These are phyloP conservation scores for Xylaria grammica DNA, from an alignment of 495 filamentous ascomycete species.

Conservation along the genomic window DNA sequence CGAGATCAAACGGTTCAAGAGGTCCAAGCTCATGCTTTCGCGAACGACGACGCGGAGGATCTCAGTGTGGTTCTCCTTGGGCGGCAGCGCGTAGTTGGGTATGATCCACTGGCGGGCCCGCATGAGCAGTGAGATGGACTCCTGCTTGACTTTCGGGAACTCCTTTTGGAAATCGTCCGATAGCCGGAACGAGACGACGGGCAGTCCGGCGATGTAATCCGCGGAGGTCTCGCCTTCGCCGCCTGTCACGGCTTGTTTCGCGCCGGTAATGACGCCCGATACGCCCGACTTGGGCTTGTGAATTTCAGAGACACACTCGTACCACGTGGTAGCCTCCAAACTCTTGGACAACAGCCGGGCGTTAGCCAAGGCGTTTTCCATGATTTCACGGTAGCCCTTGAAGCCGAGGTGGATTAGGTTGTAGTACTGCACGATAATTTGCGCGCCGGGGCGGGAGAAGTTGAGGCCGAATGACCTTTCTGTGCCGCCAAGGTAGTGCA, in stretches of 20 bases:
- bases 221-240: slow-evolving; percentile 56
- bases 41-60: slow-evolving; percentile 73
- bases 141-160: slow-evolving; percentile 70
- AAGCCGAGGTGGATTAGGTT: slow-evolving; percentile 77
- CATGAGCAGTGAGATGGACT: slow-evolving; percentile 66
- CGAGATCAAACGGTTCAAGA: slow-evolving; percentile 65
- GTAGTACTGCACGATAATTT: slow-evolving; percentile 77
- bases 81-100: slow-evolving; percentile 75
- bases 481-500: slow-evolving; percentile 77
- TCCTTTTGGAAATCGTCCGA: slow-evolving; percentile 65
- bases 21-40: slow-evolving; percentile 71
- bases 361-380: slow-evolving; percentile 75
- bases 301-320: slow-evolving; percentile 71
- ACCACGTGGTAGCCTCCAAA: slow-evolving; percentile 74
- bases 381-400: slow-evolving; percentile 66
- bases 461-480: slow-evolving; percentile 78
- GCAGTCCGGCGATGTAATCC: slow-evolving; percentile 70
- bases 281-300: slow-evolving; percentile 53
- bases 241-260: slow-evolving; percentile 39
- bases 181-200: slow-evolving; percentile 73
- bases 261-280: slow-evolving; percentile 30
- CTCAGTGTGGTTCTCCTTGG: slow-evolving; percentile 65
- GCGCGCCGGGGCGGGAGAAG: slow-evolving; percentile 74
- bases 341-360: slow-evolving; percentile 69
- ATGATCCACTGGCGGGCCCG: slow-evolving; percentile 77